Conservation (phyloP, 495 filamentous ascomycete genomes). For the Tuber microsphaerosporum region DNA sequence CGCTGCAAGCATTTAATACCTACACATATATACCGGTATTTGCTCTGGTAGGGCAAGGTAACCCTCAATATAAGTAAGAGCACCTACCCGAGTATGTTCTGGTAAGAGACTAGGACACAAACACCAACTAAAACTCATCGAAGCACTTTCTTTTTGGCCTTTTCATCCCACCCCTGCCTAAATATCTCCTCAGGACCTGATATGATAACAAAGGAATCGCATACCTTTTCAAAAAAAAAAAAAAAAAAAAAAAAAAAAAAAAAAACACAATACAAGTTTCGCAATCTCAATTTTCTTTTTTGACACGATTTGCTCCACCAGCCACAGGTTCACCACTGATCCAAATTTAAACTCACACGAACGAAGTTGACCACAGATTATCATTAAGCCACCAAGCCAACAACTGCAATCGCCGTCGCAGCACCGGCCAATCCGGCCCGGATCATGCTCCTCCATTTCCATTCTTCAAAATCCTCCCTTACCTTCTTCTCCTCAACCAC, state of each 20-base stretch:
- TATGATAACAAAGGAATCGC: neutral
- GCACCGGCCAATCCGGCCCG: conserved; percentile 25
- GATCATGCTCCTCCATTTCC: conserved; percentile 24
- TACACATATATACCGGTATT: neutral
- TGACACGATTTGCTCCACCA: neutral
- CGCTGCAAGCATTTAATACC: neutral
- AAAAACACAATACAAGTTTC: neutral
- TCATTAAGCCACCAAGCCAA: conserved; percentile 25
- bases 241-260: too few relatives aligned
- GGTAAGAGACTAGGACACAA: neutral
- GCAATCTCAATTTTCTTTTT: neutral
- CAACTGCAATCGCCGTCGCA: conserved; percentile 19
- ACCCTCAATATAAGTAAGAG: neutral
- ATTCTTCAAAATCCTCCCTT: conserved; percentile 24
- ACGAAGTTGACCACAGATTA: neutral
- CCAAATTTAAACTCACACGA: neutral
- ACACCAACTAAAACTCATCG: neutral
- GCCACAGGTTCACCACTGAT: neutral
- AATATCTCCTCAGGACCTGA: neutral
- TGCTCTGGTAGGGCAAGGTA: neutral
- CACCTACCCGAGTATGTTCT: neutral
- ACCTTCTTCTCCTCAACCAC: conserved; percentile 29
- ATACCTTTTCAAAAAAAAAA: neutral
- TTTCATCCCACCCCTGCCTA: neutral
- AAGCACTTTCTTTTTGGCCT: neutral